These are phyloP conservation scores for Thielaviopsis euricoi DNA, from an alignment of 2,329 filamentous ascomycete species.

Conservation along the genomic window DNA sequence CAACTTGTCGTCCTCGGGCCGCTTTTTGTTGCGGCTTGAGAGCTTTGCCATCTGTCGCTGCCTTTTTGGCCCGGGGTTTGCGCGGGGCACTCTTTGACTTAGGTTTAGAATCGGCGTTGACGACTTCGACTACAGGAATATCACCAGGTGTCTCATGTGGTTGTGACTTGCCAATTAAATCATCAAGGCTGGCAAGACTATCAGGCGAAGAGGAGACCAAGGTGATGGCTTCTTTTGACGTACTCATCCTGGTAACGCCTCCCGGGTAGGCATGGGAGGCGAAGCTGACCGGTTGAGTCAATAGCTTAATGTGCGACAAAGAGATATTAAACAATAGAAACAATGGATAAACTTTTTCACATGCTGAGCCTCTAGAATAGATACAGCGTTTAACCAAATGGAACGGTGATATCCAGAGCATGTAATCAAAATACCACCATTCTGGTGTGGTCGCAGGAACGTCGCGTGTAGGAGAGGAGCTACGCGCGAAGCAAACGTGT, in stretches of 20 bases:
- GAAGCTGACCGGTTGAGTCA: not conserved
- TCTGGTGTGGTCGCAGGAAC: not conserved
- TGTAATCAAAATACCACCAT: not conserved
- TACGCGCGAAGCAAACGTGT: not conserved
- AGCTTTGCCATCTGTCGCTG: not conserved
- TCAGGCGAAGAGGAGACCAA: slow-evolving; percentile 4
- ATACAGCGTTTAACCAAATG: not conserved
- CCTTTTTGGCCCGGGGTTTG: slow-evolving; percentile 1
- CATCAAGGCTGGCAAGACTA: not conserved
- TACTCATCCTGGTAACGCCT: not conserved
- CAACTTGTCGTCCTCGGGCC: not conserved
- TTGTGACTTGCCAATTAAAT: not conserved
- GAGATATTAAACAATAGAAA: not conserved
- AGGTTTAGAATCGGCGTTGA: not conserved
- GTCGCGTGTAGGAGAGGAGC: not conserved
- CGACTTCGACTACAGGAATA: slow-evolving; percentile 8
- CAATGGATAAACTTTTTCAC: not conserved
- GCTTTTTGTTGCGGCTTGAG: not conserved
- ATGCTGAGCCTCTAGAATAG: not conserved
- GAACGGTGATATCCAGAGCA: not conserved
- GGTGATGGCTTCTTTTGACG: not conserved
- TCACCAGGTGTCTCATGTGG: not conserved
- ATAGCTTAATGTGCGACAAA: not conserved
- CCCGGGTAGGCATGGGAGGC: not conserved
- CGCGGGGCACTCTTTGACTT: not conserved